These are phyloP conservation scores for Monosporascus sp. DNA, from an alignment of 2,329 filamentous ascomycete genomes.

Conservation along the genomic window DNA sequence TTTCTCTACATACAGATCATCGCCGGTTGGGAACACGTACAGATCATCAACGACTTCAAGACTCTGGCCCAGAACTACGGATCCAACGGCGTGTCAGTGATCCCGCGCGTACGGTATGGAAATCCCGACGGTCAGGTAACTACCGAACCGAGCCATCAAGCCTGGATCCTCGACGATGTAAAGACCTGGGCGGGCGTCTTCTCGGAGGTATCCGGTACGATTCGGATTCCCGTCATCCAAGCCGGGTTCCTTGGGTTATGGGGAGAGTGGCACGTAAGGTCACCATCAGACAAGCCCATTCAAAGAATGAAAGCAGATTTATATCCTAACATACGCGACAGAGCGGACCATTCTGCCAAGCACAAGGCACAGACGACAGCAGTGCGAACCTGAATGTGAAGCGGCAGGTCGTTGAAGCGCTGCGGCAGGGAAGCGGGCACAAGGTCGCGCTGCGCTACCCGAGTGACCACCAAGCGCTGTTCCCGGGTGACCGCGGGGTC, in stretches of 20 bases:
- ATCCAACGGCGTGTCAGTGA: slow-evolving; percentile 1
- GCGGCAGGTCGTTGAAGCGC: slow-evolving; percentile 2
- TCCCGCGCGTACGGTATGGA: slow-evolving; percentile 12
- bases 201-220: slow-evolving; percentile 2
- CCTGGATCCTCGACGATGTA: slow-evolving; percentile 6
- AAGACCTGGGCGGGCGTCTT: slow-evolving; percentile 5
- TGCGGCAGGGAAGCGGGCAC: slow-evolving; percentile 1
- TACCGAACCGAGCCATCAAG: slow-evolving; percentile 6
- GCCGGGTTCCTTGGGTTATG: slow-evolving; percentile 12
- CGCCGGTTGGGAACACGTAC: slow-evolving; percentile 5
- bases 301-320: not conserved
- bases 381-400: slow-evolving; percentile 4
- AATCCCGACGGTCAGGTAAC: slow-evolving; percentile 1
- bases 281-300: not conserved
- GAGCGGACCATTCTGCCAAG: slow-evolving; percentile 6
- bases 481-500: slow-evolving; percentile 12
- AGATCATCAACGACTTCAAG: slow-evolving; percentile 11
- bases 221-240: slow-evolving; percentile 11
- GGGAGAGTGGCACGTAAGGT: slow-evolving; percentile 14
- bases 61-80: slow-evolving; percentile 8
- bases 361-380: not conserved
- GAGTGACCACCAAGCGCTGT: slow-evolving; percentile 8
- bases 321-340: not conserved
- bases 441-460: slow-evolving; percentile 13
- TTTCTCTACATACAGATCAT: slow-evolving; percentile 14